Conservation (phyloP, 1,284 basidiomycete genomes). For the Melanopsichium pennsylvanicum region DNA sequence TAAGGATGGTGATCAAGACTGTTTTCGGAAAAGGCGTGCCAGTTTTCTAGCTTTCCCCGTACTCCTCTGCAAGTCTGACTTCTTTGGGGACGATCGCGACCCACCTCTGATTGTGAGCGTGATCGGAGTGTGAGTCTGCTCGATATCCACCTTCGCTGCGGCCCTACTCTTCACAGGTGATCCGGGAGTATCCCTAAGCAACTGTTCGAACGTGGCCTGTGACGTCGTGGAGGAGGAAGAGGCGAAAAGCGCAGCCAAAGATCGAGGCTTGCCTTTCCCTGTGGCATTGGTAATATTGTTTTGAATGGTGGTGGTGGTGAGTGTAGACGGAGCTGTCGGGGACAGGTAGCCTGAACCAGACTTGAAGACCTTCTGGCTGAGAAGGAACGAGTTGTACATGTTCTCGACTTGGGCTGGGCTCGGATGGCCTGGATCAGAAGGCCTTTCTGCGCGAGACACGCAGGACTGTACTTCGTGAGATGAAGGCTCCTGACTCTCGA, state of each 20-base stretch:
- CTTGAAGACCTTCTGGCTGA: slow-evolving; percentile 22
- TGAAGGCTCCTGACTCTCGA: too few species aligned
- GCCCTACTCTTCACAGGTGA: not conserved
- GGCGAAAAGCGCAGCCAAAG: slow-evolving; percentile 20
- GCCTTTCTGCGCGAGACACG: too few species aligned
- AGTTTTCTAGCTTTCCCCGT: slow-evolving; percentile 4
- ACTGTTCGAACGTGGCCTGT: not conserved
- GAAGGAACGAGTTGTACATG: slow-evolving; percentile 37
- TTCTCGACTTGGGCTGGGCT: slow-evolving; percentile 23
- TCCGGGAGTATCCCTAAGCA: not conserved
- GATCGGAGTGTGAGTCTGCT: too few species aligned
- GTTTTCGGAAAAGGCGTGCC: slow-evolving; percentile 21
- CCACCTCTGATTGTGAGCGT: too few species aligned
- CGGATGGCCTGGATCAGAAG: too few species aligned
- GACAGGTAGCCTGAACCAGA: slow-evolving; percentile 27
- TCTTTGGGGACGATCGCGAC: not conserved
- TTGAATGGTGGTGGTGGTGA: not conserved
- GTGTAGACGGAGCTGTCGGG: not conserved
- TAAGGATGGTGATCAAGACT: not conserved
- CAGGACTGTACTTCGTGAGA: too few species aligned
- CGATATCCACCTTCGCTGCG: too few species aligned
- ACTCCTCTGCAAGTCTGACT: slow-evolving; percentile 7
- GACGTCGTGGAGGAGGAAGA: too few species aligned
- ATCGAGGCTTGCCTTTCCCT: slow-evolving; percentile 8
- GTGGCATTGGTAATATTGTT: not conserved